A percentile compares a stretch with the other conserved stretches of the same genome.
Evolutionary conservation across 257 asterid genomes (phyloP).

Genomic region (Striga asiatica): DNA sequence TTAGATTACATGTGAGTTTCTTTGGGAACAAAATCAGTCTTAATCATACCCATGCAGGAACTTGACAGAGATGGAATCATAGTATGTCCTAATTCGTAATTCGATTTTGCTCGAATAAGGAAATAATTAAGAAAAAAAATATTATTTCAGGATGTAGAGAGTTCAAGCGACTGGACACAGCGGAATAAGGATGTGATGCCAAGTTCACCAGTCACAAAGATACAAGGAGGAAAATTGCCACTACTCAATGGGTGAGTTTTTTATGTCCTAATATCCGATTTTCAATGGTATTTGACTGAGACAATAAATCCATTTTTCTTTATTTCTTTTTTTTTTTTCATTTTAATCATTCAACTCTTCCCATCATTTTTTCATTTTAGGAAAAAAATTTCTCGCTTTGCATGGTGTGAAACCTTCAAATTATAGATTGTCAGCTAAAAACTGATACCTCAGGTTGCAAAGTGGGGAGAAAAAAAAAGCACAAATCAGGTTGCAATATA

Average conservation of each 20-base stretch:
- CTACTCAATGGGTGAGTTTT: slow-evolving; percentile 22
- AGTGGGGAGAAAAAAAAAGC: too few species aligned
- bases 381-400: too few species aligned
- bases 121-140: neutral
- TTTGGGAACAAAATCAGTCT: neutral
- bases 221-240: slow-evolving; percentile 32
- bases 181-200: slow-evolving; percentile 25
- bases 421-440: too few species aligned
- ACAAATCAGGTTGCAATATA: too few species aligned
- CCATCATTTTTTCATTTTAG: too few species aligned
- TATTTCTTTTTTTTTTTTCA: too few species aligned
- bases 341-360: too few species aligned
- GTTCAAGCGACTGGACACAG: slow-evolving; percentile 22
- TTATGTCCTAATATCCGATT: neutral
- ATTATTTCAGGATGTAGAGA: slow-evolving; percentile 30
- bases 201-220: slow-evolving; percentile 22
- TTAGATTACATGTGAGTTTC: slow-evolving; percentile 33
- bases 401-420: too few species aligned
- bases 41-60: neutral
- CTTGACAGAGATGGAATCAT: neutral
- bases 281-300: neutral
- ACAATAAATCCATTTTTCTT: too few species aligned
- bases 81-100: neutral
- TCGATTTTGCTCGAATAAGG: neutral
- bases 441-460: too few species aligned